These are phyloP conservation scores for Dipteronia dyeriana DNA, from an alignment of 345 rosid genomes.

Conservation along the genomic window DNA sequence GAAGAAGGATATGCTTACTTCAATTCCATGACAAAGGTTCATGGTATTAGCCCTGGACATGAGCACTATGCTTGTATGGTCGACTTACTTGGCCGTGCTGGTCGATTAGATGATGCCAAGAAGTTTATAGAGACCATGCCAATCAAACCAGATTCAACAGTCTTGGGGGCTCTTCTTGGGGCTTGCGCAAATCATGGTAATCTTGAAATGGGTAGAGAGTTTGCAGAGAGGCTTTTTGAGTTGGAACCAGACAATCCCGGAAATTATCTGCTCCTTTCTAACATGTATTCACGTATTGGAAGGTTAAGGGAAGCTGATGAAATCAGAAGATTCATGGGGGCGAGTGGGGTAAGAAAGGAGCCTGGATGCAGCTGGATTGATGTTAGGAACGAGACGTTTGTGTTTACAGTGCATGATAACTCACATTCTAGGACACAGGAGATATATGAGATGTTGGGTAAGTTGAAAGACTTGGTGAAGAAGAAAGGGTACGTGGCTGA, in stretches of 20 bases:
- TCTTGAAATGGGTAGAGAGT: slow-evolving; percentile 41
- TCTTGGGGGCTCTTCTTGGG: slow-evolving; percentile 48
- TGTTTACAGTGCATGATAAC: slow-evolving; percentile 39
- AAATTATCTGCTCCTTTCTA: slow-evolving; percentile 38
- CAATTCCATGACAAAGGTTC: slow-evolving; percentile 36
- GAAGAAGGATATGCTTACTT: slow-evolving; percentile 43
- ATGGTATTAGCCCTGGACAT: slow-evolving; percentile 39
- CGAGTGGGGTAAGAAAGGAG: slow-evolving; percentile 40
- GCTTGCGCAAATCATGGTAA: slow-evolving; percentile 40
- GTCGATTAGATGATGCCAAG: slow-evolving; percentile 41
- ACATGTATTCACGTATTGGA: slow-evolving; percentile 36
- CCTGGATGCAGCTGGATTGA: slow-evolving; percentile 51
- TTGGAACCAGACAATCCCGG: slow-evolving; percentile 45
- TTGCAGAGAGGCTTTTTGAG: slow-evolving; percentile 41
- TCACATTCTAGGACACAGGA: slow-evolving; percentile 34
- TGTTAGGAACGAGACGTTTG: slow-evolving; percentile 30
- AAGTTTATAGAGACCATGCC: slow-evolving; percentile 39
- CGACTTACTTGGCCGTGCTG: slow-evolving; percentile 50
- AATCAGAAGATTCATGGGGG: slow-evolving; percentile 43
- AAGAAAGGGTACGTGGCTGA: slow-evolving; percentile 38
- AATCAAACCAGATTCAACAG: slow-evolving; percentile 32
- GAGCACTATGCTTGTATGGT: slow-evolving; percentile 54
- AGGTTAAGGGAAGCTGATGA: slow-evolving; percentile 43
- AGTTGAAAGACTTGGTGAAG: slow-evolving; percentile 36
- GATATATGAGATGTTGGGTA: slow-evolving; percentile 35